These are phyloP conservation scores for Aspergillus proliferans DNA, from an alignment of 2,329 filamentous ascomycete genomes.

Conservation along the genomic window DNA sequence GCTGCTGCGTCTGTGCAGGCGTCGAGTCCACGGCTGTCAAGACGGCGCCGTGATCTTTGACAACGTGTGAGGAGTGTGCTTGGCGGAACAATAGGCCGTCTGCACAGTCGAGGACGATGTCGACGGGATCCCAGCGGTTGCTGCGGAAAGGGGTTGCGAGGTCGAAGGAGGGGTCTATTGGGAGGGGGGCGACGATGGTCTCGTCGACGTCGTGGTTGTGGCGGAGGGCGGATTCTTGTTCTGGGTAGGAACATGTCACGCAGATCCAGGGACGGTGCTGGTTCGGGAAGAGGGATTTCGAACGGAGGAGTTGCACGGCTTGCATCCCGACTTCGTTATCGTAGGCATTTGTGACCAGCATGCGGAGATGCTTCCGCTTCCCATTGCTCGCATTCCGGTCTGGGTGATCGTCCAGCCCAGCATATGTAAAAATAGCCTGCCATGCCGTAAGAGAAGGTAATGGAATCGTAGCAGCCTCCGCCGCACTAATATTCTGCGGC, in stretches of 20 bases:
- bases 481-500: slow-evolving; percentile 29
- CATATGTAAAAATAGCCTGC: slow-evolving; percentile 36
- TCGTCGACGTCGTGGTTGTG: slow-evolving; percentile 27
- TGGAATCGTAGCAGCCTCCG: slow-evolving; percentile 32
- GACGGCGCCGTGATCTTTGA: slow-evolving; percentile 29
- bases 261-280: slow-evolving; percentile 31
- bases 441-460: slow-evolving; percentile 36
- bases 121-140: slow-evolving; percentile 29
- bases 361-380: slow-evolving; percentile 16
- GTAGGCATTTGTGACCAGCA: slow-evolving; percentile 34
- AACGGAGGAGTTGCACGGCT: slow-evolving; percentile 32
- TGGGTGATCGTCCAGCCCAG: slow-evolving; percentile 22
- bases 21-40: slow-evolving; percentile 29
- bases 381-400: slow-evolving; percentile 4
- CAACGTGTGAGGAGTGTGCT: slow-evolving; percentile 25
- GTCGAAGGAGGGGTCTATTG: slow-evolving; percentile 20
- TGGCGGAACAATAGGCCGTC: slow-evolving; percentile 29
- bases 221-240: slow-evolving; percentile 20
- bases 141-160: slow-evolving; percentile 25
- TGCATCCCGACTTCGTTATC: slow-evolving; percentile 33
- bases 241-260: slow-evolving; percentile 22
- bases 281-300: slow-evolving; percentile 25
- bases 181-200: slow-evolving; percentile 24
- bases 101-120: slow-evolving; percentile 37
- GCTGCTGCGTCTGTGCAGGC: slow-evolving; percentile 14